Base-by-base conservation (phyloP, 1,139 yeast genomes). In the Nematodospora anomalae region DNA sequence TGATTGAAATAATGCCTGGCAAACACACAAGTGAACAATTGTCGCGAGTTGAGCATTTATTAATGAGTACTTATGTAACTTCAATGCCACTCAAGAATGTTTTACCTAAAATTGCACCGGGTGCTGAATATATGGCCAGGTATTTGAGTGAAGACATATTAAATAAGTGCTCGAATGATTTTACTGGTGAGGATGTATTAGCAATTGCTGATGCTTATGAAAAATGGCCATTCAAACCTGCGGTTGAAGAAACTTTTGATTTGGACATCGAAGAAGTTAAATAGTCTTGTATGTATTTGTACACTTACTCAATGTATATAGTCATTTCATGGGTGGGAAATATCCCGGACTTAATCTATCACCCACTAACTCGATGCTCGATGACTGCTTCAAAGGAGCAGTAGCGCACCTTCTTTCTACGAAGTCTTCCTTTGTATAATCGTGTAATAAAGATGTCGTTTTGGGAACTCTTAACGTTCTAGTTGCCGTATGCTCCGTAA, bases 161-260 rank as follows among this genome's bases (percentile, higher is more conserved):
- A 38, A 54, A 71, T 8, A 75, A 70, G 42, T 52, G 57, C 3
- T 76, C 85, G 0, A 58, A 64, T 13, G 74, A 74, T 3, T 60
- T 89, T 40, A 64, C 78, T 0, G 53, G 66, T 4, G 75, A 74
- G 1, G 94, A 88, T 13, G 67, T 83, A 43, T 43, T 66, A 6
- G 49, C 55, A 4, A 54, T 90, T 6, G 68, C 80, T 3, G 57
- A 71, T 4, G 69, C 63, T 3, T 86, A 83, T 53, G 73, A 70
- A 31, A 55, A 62, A 15, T 90, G 97, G 97, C 94, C 97, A 0
- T 90, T 89, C 65, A 88, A 82, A 58, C 97, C 97, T 1, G 31
- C 61, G 0, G 13, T 44, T 8, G 44, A 42, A 21, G 55, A 52
- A 12, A 35, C 45, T 4, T 35, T 46, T 12, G 51, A 45, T 16